Evolutionary conservation across 2,329 filamentous ascomycete genomes (phyloP).

Genomic region (Trichoderma sp.): DNA sequence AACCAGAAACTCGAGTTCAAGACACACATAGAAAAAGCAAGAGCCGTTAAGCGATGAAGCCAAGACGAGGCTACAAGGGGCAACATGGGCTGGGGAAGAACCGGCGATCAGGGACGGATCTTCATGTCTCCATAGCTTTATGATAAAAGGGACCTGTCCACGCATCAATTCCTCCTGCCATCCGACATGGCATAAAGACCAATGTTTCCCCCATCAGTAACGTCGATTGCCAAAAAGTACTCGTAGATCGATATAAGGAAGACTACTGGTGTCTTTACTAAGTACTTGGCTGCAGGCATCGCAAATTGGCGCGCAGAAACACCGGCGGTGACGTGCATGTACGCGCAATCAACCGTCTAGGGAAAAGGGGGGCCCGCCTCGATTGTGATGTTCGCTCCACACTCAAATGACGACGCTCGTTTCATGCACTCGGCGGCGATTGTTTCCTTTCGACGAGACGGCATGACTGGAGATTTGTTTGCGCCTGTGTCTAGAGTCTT

Average conservation of each 20-base stretch:
- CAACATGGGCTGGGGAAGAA: constrained; percentile 1
- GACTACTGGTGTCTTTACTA: not conserved
- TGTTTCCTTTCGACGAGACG: not conserved
- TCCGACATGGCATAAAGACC: not conserved
- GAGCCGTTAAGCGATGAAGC: not conserved
- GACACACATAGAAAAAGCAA: not conserved
- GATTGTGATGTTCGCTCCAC: constrained; percentile 24
- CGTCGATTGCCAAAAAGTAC: not conserved
- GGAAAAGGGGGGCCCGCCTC: constrained; percentile 8
- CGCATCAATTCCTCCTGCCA: not conserved
- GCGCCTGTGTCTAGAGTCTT: not conserved
- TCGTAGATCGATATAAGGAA: not conserved
- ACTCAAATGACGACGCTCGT: constrained; percentile 17
- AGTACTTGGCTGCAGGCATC: not conserved
- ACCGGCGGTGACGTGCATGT: constrained; percentile 22
- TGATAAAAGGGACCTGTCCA: not conserved
- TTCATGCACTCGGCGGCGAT: constrained; percentile 4
- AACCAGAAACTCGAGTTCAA: too few species aligned
- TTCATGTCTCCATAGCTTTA: not conserved
- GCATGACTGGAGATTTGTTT: not conserved
- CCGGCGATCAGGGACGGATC: not conserved
- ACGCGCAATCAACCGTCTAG: constrained; percentile 21
- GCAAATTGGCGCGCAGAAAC: not conserved
- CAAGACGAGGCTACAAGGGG: not conserved
- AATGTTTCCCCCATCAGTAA: not conserved